A percentile compares a stretch with the other conserved stretches of the same genome.
These are phyloP conservation scores for Crithidia acanthocephali DNA, from an alignment of 208 protist genomes.

Conservation along the genomic window DNA sequence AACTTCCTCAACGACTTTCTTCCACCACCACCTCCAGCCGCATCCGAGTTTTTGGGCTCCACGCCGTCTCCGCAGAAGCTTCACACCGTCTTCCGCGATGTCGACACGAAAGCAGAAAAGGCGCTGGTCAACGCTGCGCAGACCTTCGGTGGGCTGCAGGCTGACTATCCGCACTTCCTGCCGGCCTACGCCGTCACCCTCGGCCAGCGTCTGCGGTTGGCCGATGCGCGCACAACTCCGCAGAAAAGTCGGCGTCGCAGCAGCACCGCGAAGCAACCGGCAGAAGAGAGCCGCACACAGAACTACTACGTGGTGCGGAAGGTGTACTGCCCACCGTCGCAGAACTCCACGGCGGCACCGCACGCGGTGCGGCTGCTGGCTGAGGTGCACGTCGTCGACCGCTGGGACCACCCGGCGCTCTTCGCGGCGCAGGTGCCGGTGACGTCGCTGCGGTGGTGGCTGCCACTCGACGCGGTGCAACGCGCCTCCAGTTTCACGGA, in stretches of 20 bases:
- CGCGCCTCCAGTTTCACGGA: neutral
- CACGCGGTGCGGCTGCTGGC: conserved; percentile 34
- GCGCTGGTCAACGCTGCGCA: neutral
- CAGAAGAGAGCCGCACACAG: conserved; percentile 1
- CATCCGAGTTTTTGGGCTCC: too few species aligned
- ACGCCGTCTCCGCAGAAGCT: conserved; percentile 6
- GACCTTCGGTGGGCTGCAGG: neutral
- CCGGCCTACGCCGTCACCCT: conserved; percentile 75
- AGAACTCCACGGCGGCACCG: neutral
- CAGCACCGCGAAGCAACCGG: neutral
- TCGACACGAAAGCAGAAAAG: conserved; percentile 27
- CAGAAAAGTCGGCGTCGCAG: neutral
- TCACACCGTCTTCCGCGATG: conserved; percentile 55
- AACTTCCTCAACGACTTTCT: conserved; percentile 73
- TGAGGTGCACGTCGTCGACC: conserved; percentile 64
- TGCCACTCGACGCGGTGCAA: conserved; percentile 1
- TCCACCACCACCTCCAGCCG: conserved; percentile 17
- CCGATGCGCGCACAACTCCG: neutral
- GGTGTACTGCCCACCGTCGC: conserved; percentile 21
- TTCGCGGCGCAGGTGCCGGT: conserved; percentile 19
- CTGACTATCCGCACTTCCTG: conserved; percentile 38
- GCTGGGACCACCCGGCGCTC: conserved; percentile 62
- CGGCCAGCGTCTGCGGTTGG: conserved; percentile 61
- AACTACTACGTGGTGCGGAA: conserved; percentile 71
- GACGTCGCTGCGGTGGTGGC: conserved; percentile 20